Base-by-base conservation (phyloP, 2,329 filamentous ascomycete species). In the Xylariaceae sp. region DNA sequence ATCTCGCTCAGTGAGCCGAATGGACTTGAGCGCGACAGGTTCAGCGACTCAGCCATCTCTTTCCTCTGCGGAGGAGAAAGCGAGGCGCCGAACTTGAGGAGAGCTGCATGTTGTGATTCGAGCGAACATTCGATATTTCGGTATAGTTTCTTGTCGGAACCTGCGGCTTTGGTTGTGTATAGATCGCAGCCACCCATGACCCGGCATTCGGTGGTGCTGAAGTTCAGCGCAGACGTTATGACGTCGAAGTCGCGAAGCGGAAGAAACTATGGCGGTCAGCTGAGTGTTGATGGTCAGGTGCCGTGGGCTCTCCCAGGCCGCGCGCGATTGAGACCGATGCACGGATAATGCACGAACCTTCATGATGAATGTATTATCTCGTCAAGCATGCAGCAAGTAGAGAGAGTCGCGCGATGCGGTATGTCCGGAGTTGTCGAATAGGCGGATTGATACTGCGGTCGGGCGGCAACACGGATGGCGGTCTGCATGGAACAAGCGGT, bases 161-260 rank as follows among this genome's bases (percentile, higher is more conserved):
- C 91, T 50, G 93, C 91, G 31, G 94, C 92, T 73, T 99, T 99
- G 22, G 92, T 97, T 10, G 93, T 97, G 77, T 97, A 99, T 16
- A 97, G 81, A 71, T 99, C 94, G 78, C 93, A 97, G 59, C 90
- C 89, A 63, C 94, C 94, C 28, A 91, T 87, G 55, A 99, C 88
- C 62, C 93, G 89, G 68, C 90, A 92, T 69, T 97, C 93, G 47
- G 89, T 84, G 1, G 93, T 97, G 65, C 94, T 90, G 77, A 97
- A 97, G 69, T 96, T 97, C 68, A 99, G 84, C 58, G 93, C 89
- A 74, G 88, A 88, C 55, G 91, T 93, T 61, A 97, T 89, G 71
- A 88, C 85, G 71, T 97, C 92, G 68, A 97, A 92, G 61, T 95
- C 89, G 71, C 86, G 87, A 58, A 96, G 82, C 55, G 93, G 91